Evolutionary conservation across 2,329 filamentous ascomycete genomes (phyloP).

Genomic region (Pseudonectria foliicola): DNA sequence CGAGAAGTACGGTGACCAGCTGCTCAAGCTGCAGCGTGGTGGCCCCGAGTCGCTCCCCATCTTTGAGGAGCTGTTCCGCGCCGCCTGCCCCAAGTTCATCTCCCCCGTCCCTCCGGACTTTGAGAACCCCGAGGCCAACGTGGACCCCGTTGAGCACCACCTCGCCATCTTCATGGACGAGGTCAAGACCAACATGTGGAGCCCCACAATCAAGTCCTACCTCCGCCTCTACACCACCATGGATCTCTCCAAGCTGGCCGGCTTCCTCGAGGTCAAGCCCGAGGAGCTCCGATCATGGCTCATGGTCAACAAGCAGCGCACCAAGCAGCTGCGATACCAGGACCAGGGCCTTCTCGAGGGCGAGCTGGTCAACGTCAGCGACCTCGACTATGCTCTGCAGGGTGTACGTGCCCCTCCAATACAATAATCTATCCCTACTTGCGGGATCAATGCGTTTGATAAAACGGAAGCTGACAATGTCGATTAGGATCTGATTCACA

Average conservation of each 20-base stretch:
- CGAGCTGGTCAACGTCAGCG: constrained; percentile 85
- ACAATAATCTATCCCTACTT: constrained; percentile 9
- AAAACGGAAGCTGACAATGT: constrained; percentile 15
- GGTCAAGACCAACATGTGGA: constrained; percentile 98
- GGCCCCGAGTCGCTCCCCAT: constrained; percentile 91
- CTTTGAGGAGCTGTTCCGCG: constrained; percentile 96
- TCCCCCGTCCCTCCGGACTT: constrained; percentile 95
- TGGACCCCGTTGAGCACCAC: constrained; percentile 97
- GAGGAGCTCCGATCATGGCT: constrained; percentile 92
- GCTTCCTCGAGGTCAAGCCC: constrained; percentile 94
- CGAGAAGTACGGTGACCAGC: constrained; percentile 99
- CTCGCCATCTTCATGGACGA: constrained; percentile 98
- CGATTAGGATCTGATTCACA: constrained; percentile 83
- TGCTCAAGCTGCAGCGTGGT: constrained; percentile 91
- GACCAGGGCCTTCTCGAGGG: constrained; percentile 84
- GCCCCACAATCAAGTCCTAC: constrained; percentile 96
- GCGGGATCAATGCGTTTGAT: constrained; percentile 12
- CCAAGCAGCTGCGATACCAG: constrained; percentile 89
- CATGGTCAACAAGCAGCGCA: constrained; percentile 97
- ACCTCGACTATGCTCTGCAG: constrained; percentile 95
- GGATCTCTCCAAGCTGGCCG: constrained; percentile 96
- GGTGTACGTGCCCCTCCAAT: constrained; percentile 54
- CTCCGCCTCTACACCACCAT: constrained; percentile 98
- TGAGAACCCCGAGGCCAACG: constrained; percentile 90
- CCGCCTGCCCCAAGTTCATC: constrained; percentile 99